Evolutionary conservation across 805 yeast species (phyloP), one percentile per base, ranked within the genome.

Genomic region (Saturnispora mendoncae): DNA sequence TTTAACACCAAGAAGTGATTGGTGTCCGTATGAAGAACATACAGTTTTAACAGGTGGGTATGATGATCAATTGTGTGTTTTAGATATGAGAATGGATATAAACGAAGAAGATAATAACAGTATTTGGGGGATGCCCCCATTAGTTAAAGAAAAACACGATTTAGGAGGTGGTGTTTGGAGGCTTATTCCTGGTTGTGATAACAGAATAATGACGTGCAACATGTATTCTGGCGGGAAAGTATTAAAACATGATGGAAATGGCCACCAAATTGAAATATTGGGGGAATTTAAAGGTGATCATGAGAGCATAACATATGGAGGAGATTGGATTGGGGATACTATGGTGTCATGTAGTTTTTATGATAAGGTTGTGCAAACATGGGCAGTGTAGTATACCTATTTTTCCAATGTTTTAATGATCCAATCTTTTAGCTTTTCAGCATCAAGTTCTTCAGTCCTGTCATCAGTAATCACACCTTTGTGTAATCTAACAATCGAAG

Each of bases 81-180:
- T 85, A 28, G 97, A 88, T 60, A 54, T 85, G 33, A 61, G 95
- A 44, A 69, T 75, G 46, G 51, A 47, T n/a, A 15, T 39, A 8
- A 33, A 33, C 68, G 38, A 34, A 3, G 33, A 27, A 13, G 71
- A 69, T 52, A 39, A 36, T 46, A 54, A 50, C 64, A 51, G 49
- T 66, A 66, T 51, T 56, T 57, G 38, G 30, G 63, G 58, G 19
- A 52, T 66, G n/a, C 62, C 72, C 1, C 90, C 90, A 0, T 61
- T 58, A 24, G 65, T 67, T 0, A 54, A 57, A 5, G 58, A 66
- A 12, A 63, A 65, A 33, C 58, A 66, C 23, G 71, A 79, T 36
- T 64, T 92, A 3, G 88, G 86, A 1, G 97, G 98, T 5, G 98
- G 98, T 2, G 97, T 90, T 3, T 90, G 98, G 98, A 67, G 95